Conservation (phyloP, 2,329 filamentous ascomycete genomes). For the Thermothelomyces thermophilus region DNA sequence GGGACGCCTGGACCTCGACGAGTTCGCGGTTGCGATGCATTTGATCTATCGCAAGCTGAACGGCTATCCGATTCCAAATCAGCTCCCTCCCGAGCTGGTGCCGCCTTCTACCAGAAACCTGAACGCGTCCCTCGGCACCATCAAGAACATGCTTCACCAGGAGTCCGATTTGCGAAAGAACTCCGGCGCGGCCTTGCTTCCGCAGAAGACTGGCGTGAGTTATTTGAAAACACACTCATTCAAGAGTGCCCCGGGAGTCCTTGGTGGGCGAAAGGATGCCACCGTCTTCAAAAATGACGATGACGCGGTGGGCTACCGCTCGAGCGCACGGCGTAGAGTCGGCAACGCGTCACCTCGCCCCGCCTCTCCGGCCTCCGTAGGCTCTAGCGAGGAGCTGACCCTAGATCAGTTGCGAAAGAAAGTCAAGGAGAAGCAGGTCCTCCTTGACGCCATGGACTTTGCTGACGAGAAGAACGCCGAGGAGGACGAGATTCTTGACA, state of each 20-base stretch:
- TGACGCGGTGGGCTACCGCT: slow-evolving; percentile 84
- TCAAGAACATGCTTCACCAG: slow-evolving; percentile 82
- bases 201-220: slow-evolving; percentile 95
- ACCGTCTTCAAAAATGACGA: slow-evolving; percentile 97
- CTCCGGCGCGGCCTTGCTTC: slow-evolving; percentile 81
- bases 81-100: slow-evolving; percentile 83
- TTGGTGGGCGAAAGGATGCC: slow-evolving; percentile 74
- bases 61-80: slow-evolving; percentile 83
- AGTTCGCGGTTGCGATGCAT: slow-evolving; percentile 98
- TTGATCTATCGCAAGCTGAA: slow-evolving; percentile 96
- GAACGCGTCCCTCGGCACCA: slow-evolving; percentile 83
- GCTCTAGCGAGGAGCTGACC: slow-evolving; percentile 72
- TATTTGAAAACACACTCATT: slow-evolving; percentile 96
- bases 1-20: slow-evolving; percentile 87
- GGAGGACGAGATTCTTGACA: slow-evolving; percentile 86
- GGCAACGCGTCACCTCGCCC: slow-evolving; percentile 73
- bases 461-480: slow-evolving; percentile 84
- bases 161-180: slow-evolving; percentile 87
- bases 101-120: slow-evolving; percentile 93
- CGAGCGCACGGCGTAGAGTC: slow-evolving; percentile 81
- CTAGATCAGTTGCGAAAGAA: slow-evolving; percentile 87
- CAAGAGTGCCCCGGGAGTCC: slow-evolving; percentile 53
- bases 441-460: slow-evolving; percentile 94
- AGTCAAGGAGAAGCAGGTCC: slow-evolving; percentile 86
- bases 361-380: slow-evolving; percentile 60